A percentile compares a stretch with the other conserved stretches of the same genome.
Evolutionary conservation across 176 grass and related monocot genomes (phyloP).

Genomic region (Oryza officinalis): DNA sequence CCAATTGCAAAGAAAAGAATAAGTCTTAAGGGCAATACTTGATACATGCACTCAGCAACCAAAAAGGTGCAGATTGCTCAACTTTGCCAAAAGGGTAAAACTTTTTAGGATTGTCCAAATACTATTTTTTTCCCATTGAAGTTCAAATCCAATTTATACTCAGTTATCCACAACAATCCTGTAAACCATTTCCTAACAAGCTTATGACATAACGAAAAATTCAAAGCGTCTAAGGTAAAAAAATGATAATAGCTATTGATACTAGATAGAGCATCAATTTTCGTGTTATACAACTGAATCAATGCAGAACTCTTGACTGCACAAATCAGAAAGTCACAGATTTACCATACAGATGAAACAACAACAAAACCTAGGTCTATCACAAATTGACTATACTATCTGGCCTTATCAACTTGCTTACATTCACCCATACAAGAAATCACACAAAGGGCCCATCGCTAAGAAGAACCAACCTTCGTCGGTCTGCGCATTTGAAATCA

Average conservation of each 20-base stretch:
- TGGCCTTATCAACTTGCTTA: constrained; percentile 1
- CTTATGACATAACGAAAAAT: neutral
- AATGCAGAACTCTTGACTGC: neutral
- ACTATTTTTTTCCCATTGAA: neutral
- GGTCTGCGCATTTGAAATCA: constrained; percentile 93
- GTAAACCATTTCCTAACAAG: constrained; percentile 1
- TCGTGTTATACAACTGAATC: neutral
- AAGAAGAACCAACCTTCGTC: constrained; percentile 85
- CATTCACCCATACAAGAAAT: constrained; percentile 31
- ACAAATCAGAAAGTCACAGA: constrained; percentile 14
- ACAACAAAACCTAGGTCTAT: neutral
- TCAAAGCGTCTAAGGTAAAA: neutral
- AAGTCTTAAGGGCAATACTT: neutral
- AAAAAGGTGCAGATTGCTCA: constrained; percentile 21
- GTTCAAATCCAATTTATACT: constrained; percentile 1
- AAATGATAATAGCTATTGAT: constrained; percentile 5
- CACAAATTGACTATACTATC: neutral
- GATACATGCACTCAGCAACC: constrained; percentile 6
- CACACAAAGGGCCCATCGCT: constrained; percentile 36
- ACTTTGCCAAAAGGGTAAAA: neutral
- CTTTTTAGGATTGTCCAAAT: neutral
- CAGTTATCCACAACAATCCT: constrained; percentile 12
- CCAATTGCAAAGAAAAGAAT: neutral
- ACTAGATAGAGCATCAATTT: constrained; percentile 11
- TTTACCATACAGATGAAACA: constrained; percentile 24